Conservation (phyloP, 2,329 filamentous ascomycete genomes). For the Botrytis squamosa region DNA sequence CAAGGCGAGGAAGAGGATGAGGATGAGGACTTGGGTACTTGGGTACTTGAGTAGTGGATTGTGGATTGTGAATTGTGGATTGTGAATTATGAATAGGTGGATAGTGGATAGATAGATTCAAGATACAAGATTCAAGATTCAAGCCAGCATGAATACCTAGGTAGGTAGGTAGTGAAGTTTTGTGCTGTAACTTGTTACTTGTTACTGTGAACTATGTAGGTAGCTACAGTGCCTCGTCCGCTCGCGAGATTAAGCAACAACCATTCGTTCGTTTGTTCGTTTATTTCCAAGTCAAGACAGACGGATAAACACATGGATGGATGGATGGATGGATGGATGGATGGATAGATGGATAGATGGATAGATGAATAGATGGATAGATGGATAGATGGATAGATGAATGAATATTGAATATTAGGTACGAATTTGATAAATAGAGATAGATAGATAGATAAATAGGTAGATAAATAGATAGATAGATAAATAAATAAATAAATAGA, state of each 20-base stretch:
- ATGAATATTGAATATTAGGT: too few relatives aligned
- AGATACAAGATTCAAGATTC: not conserved
- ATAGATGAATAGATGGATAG: too few relatives aligned
- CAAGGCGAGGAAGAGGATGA: not conserved
- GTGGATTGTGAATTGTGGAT: not conserved
- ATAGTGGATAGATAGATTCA: not conserved
- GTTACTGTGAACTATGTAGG: not conserved
- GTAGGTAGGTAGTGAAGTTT: not conserved
- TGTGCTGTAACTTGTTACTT: not conserved
- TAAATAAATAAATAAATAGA: too few relatives aligned
- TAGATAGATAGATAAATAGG: too few relatives aligned
- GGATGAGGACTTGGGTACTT: not conserved
- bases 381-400: too few relatives aligned
- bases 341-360: too few relatives aligned
- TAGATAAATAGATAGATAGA: too few relatives aligned
- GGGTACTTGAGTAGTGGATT: not conserved
- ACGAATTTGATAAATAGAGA: too few relatives aligned
- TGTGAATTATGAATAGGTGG: not conserved
- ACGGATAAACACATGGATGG: not conserved
- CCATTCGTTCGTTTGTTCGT: not conserved
- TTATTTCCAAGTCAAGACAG: not conserved
- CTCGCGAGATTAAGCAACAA: not conserved
- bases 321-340: too few relatives aligned
- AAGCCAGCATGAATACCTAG: not conserved
- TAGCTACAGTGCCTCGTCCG: too few relatives aligned